These are phyloP conservation scores for Globisporangium cederbergense DNA, from an alignment of 352 stramenopile species.

Conservation along the genomic window DNA sequence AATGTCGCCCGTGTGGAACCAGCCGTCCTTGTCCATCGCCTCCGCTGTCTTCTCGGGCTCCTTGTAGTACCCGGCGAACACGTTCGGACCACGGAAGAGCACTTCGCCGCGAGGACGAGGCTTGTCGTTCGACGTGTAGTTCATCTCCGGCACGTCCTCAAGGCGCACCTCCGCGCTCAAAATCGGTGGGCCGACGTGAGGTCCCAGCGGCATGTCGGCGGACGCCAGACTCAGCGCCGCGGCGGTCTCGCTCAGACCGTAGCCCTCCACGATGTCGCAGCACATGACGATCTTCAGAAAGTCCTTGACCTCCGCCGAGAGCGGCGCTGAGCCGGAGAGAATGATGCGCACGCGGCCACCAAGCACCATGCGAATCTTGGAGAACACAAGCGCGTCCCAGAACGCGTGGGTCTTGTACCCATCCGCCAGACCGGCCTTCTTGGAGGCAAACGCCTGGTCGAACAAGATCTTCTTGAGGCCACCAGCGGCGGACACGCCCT, in stretches of 20 bases:
- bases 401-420: constrained; percentile 74
- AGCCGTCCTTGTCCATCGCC: constrained; percentile 91
- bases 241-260: constrained; percentile 95
- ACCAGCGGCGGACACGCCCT: constrained; percentile 54
- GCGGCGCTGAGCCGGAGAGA: constrained; percentile 92
- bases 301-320: constrained; percentile 92
- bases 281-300: constrained; percentile 95
- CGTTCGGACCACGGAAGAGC: constrained; percentile 63
- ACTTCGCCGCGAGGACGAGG: constrained; percentile 65
- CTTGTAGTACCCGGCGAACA: constrained; percentile 95
- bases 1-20: constrained; percentile 97
- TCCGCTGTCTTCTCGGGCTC: constrained; percentile 90
- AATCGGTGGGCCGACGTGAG: constrained; percentile 91
- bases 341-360: constrained; percentile 91
- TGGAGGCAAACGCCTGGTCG: constrained; percentile 55
- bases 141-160: constrained; percentile 96
- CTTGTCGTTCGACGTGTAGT: constrained; percentile 88
- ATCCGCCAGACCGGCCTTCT: constrained; percentile 42
- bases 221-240: constrained; percentile 74
- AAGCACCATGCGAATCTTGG: constrained; percentile 91
- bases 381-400: constrained; percentile 96
- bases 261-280: constrained; percentile 92
- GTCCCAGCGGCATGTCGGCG: constrained; percentile 52
- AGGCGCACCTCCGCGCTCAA: constrained; percentile 90
- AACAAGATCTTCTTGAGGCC: constrained; percentile 77